phyloP scores from a whole-genome alignment of 2,329 filamentous ascomycete species.

The Endoconidiophora polonica region DNA sequence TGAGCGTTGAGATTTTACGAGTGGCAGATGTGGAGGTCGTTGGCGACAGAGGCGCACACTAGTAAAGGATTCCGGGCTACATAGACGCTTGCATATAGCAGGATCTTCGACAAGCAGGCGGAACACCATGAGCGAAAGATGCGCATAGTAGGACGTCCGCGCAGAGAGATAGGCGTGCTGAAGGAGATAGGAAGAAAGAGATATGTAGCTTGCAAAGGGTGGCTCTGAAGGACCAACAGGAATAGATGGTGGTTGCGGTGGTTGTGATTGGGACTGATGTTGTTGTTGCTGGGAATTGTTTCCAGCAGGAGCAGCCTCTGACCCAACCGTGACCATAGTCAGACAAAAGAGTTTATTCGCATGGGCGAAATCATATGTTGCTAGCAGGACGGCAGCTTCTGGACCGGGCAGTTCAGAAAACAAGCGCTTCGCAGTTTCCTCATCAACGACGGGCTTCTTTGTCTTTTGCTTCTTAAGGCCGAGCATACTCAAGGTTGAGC shows the following conservation, averaged over 20 bases:
- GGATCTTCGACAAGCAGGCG: conserved; percentile 79
- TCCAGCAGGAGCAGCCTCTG: conserved; percentile 24
- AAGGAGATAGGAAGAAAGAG: conserved; percentile 77
- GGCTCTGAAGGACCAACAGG: conserved; percentile 30
- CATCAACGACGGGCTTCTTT: conserved; percentile 40
- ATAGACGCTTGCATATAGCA: conserved; percentile 65
- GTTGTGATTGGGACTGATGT: background rate
- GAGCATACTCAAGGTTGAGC: conserved; percentile 47
- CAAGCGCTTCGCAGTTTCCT: conserved; percentile 65
- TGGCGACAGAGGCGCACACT: conserved; percentile 76
- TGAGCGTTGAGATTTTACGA: conserved; percentile 54
- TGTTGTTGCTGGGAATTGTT: background rate
- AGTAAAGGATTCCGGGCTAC: conserved; percentile 58
- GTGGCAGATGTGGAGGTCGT: conserved; percentile 66
- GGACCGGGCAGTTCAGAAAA: conserved; percentile 58
- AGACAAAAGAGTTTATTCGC: conserved; percentile 92
- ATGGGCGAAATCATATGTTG: conserved; percentile 83
- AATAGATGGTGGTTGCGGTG: background rate
- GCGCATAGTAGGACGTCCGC: conserved; percentile 65
- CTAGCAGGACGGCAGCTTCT: conserved; percentile 55
- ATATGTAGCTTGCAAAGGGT: conserved; percentile 69
- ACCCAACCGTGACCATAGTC: conserved; percentile 53
- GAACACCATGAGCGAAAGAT: conserved; percentile 70
- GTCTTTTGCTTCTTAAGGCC: conserved; percentile 46
- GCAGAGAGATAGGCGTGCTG: conserved; percentile 80